A percentile compares a stretch with the other conserved stretches of the same genome.
Conservation (phyloP, 805 yeast species). For the Zygosaccharomyces bisporus region DNA sequence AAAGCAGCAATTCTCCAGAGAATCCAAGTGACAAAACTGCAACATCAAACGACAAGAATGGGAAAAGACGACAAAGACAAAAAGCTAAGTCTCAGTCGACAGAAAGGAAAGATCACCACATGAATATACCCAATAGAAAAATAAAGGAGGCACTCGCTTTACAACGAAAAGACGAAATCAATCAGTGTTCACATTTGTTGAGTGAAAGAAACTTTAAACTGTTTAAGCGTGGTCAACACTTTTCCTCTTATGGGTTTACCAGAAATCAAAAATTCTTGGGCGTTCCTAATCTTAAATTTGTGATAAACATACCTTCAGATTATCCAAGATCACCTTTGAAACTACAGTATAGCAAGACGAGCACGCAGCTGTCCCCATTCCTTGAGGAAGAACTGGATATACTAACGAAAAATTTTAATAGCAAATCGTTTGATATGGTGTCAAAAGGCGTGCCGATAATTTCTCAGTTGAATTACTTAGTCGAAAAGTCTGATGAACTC, state of each 20-base stretch:
- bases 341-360: constrained; percentile 11
- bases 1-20: not conserved
- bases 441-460: constrained; percentile 17
- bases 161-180: constrained; percentile 20
- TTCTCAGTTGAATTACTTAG: constrained; percentile 27
- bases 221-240: constrained; percentile 22
- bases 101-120: not conserved
- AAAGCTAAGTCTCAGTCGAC: constrained; percentile 1
- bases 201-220: constrained; percentile 21
- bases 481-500: constrained; percentile 19
- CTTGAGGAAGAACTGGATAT: constrained; percentile 10
- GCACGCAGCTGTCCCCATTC: not conserved
- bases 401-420: constrained; percentile 25
- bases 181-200: constrained; percentile 20
- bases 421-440: constrained; percentile 17
- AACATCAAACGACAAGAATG: not conserved
- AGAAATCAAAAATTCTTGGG: constrained; percentile 8
- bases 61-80: constrained; percentile 2
- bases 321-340: constrained; percentile 28
- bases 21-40: not conserved
- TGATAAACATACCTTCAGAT: constrained; percentile 23
- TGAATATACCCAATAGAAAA: not conserved
- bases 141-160: constrained; percentile 3
- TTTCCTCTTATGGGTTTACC: constrained; percentile 23
- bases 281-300: constrained; percentile 12